These are phyloP conservation scores for Cyclotella atomus DNA, from an alignment of 108 stramenopile genomes.

Conservation along the genomic window DNA sequence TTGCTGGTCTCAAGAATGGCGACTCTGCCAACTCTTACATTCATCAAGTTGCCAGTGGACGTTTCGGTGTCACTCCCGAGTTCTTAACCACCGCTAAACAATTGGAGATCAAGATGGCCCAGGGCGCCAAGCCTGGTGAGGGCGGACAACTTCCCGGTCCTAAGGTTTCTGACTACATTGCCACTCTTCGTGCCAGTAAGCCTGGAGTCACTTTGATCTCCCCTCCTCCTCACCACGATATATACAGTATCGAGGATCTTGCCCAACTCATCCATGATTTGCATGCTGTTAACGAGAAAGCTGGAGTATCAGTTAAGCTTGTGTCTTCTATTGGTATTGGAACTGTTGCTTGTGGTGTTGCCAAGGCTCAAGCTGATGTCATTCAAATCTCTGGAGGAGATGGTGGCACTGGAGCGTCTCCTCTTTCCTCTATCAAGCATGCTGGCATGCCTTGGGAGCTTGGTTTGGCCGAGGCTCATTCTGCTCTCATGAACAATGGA, in stretches of 20 bases:
- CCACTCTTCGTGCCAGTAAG: slow-evolving; percentile 86
- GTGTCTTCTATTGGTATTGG: slow-evolving; percentile 97
- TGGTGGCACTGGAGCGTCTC: slow-evolving; percentile 94
- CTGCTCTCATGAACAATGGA: slow-evolving; percentile 84
- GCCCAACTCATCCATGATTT: slow-evolving; percentile 96
- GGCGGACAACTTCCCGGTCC: slow-evolving; percentile 94
- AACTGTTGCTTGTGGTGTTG: slow-evolving; percentile 94
- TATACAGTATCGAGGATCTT: slow-evolving; percentile 97
- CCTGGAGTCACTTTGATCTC: slow-evolving; percentile 93
- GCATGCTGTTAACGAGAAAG: slow-evolving; percentile 91
- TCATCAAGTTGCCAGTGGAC: slow-evolving; percentile 93
- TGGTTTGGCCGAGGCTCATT: slow-evolving; percentile 92
- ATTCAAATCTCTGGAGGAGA: slow-evolving; percentile 95
- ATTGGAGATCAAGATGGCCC: slow-evolving; percentile 96
- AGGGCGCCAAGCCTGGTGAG: slow-evolving; percentile 97
- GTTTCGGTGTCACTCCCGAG: slow-evolving; percentile 95
- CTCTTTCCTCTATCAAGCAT: slow-evolving; percentile 91
- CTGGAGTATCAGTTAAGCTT: slow-evolving; percentile 96
- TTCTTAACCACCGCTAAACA: slow-evolving; percentile 93
- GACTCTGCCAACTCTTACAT: slow-evolving; percentile 91
- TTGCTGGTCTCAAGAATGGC: slow-evolving; percentile 88
- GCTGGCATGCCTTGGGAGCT: slow-evolving; percentile 95
- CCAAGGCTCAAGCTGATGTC: slow-evolving; percentile 95
- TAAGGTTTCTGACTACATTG: slow-evolving; percentile 95
- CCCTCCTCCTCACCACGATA: slow-evolving; percentile 97